These are phyloP conservation scores for Mortierella hygrophila DNA, from an alignment of 192 early-diverging fungal genomes.

Conservation along the genomic window DNA sequence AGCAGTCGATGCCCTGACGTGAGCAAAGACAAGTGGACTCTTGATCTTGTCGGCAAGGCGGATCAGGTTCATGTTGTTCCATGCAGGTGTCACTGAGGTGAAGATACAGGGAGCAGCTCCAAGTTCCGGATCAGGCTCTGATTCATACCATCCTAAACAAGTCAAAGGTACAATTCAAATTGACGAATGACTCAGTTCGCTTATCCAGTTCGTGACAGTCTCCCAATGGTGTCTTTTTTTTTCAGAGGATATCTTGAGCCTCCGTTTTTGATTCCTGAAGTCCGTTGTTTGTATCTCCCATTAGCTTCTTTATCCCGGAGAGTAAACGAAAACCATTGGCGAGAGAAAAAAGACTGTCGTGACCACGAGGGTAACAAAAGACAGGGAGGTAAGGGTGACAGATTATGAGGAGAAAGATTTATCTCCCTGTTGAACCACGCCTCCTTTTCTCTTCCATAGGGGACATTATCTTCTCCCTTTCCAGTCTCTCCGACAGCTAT, in stretches of 20 bases:
- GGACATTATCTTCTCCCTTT: too few species aligned
- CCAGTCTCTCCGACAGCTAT: background rate
- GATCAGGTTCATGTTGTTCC: slow-evolving; percentile 84
- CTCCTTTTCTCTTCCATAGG: background rate
- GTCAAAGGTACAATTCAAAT: background rate
- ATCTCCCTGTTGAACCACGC: background rate
- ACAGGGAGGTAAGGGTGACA: background rate
- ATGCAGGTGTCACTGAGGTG: slow-evolving; percentile 84
- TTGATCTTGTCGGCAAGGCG: slow-evolving; percentile 83
- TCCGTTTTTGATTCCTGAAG: background rate
- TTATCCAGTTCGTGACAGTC: background rate
- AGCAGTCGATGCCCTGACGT: slow-evolving; percentile 82
- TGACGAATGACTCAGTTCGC: background rate
- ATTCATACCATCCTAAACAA: slow-evolving; percentile 73
- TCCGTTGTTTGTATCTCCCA: background rate
- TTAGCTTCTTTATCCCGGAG: background rate
- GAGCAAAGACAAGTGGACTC: slow-evolving; percentile 81
- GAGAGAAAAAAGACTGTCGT: background rate
- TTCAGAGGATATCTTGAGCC: background rate
- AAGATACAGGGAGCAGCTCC: slow-evolving; percentile 78
- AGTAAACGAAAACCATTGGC: background rate
- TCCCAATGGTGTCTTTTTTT: background rate
- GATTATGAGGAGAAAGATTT: background rate
- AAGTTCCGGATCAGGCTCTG: slow-evolving; percentile 60
- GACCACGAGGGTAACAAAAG: background rate